Evolutionary conservation across 768 basidiomycete species (phyloP).

Genomic region (Pleurotus cornucopiae): DNA sequence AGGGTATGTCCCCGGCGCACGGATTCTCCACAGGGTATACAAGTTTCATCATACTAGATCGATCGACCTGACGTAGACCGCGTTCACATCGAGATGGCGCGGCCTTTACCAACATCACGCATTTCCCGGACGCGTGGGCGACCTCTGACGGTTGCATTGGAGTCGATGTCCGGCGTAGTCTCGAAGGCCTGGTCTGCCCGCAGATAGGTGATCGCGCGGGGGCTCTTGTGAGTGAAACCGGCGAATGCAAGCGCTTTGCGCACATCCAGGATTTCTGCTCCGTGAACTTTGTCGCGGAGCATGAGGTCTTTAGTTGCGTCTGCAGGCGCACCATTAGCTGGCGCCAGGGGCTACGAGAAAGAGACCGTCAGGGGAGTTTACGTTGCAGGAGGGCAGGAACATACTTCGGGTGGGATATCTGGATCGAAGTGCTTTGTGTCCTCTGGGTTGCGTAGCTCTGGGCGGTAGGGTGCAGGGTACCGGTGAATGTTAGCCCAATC

Average conservation of each 20-base stretch:
- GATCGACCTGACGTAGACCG: constrained; percentile 15
- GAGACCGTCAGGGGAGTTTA: constrained; percentile 22
- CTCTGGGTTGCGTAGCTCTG: constrained; percentile 74
- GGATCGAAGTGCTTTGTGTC: constrained; percentile 96
- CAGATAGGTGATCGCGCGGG: constrained; percentile 72
- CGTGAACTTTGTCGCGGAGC: constrained; percentile 80
- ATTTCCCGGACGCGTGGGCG: constrained; percentile 59
- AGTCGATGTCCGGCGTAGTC: constrained; percentile 46
- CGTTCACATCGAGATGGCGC: constrained; percentile 79
- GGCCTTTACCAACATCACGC: constrained; percentile 63
- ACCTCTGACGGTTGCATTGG: constrained; percentile 52
- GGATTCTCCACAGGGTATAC: constrained; percentile 5
- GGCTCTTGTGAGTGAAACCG: constrained; percentile 88
- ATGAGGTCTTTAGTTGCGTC: constrained; percentile 89
- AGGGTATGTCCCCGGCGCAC: not conserved
- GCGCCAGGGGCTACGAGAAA: constrained; percentile 69
- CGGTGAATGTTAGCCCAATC: constrained; percentile 87
- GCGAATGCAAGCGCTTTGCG: constrained; percentile 90
- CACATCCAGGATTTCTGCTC: constrained; percentile 81
- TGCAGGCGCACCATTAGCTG: constrained; percentile 79
- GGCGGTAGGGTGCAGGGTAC: constrained; percentile 84
- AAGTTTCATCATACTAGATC: constrained; percentile 11
- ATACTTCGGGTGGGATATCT: constrained; percentile 88
- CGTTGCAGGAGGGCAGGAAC: constrained; percentile 23
- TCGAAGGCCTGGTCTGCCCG: constrained; percentile 73